Evolutionary conservation across 1,139 yeast genomes (phyloP).

Genomic region (Kodamaea fungicola): DNA sequence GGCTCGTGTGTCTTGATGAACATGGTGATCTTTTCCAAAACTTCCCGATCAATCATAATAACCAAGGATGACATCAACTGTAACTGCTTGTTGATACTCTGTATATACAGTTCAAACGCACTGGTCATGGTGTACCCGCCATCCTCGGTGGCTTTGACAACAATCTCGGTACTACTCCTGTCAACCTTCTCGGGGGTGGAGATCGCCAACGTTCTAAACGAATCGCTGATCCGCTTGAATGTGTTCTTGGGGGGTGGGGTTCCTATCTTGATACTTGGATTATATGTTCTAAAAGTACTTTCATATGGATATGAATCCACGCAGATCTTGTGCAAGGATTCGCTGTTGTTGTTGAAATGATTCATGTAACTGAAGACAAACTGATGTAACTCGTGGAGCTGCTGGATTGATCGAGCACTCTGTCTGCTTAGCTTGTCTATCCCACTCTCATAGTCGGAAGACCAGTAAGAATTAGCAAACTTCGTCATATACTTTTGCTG

Average conservation of each 20-base stretch:
- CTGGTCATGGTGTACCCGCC: slow-evolving; percentile 4
- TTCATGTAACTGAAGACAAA: slow-evolving; percentile 39
- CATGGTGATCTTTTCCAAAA: slow-evolving; percentile 32
- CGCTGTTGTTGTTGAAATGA: slow-evolving; percentile 37
- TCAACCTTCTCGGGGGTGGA: neutral
- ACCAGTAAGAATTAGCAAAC: slow-evolving; percentile 40
- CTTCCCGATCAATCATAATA: slow-evolving; percentile 33
- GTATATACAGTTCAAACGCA: slow-evolving; percentile 13
- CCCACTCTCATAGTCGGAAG: slow-evolving; percentile 41
- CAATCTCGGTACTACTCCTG: neutral
- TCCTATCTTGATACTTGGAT: slow-evolving; percentile 4
- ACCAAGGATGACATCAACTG: slow-evolving; percentile 26
- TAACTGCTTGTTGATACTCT: slow-evolving; percentile 22
- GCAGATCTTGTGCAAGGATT: slow-evolving; percentile 26
- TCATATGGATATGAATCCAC: slow-evolving; percentile 22
- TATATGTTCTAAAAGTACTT: slow-evolving; percentile 19
- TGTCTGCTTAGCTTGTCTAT: slow-evolving; percentile 31
- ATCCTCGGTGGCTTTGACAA: neutral
- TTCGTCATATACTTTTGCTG: slow-evolving; percentile 10
- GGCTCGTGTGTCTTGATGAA: slow-evolving; percentile 41
- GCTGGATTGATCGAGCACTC: slow-evolving; percentile 31
- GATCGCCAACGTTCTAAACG: slow-evolving; percentile 9
- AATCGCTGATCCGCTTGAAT: slow-evolving; percentile 12
- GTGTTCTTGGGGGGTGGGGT: slow-evolving; percentile 7
- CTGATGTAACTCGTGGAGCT: slow-evolving; percentile 41